Percentiles rank a stretch among this genome's conserved stretches.
Conservation (phyloP, 2,329 filamentous ascomycete genomes). For the Cladosporium oxysporum region DNA sequence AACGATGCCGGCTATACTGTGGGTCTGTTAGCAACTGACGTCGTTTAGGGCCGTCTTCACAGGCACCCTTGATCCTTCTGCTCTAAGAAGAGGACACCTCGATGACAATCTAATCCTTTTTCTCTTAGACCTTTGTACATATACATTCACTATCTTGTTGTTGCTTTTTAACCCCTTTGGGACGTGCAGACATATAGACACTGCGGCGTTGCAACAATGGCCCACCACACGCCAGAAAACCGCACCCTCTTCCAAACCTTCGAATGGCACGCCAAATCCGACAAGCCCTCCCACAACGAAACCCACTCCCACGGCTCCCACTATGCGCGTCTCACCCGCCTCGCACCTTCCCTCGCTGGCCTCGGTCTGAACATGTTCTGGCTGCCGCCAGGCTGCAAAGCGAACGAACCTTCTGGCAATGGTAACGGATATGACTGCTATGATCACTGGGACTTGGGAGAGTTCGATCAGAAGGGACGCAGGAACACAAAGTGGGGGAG, state of each 20-base stretch:
- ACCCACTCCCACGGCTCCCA: conserved; percentile 49
- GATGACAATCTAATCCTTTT: neutral
- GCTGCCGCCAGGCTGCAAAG: conserved; percentile 73
- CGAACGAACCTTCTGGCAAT: conserved; percentile 51
- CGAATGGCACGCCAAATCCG: conserved; percentile 68
- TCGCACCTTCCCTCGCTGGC: conserved; percentile 36
- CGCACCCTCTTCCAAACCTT: conserved; percentile 67
- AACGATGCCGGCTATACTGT: conserved; percentile 14
- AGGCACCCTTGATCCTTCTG: conserved; percentile 3
- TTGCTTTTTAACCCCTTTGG: neutral
- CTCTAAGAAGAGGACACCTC: neutral
- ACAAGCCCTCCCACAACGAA: conserved; percentile 31
- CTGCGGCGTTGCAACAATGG: neutral
- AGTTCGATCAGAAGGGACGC: conserved; percentile 70
- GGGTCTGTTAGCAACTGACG: conserved; percentile 18
- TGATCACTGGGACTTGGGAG: conserved; percentile 67
- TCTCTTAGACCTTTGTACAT: neutral
- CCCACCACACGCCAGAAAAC: conserved; percentile 33
- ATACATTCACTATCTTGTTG: neutral
- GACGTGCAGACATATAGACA: neutral
- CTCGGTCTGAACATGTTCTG: conserved; percentile 64
- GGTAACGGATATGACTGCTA: conserved; percentile 69
- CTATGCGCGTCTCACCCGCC: conserved; percentile 32
- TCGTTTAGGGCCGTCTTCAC: conserved; percentile 8
- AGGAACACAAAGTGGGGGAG: conserved; percentile 68